Base-by-base conservation (phyloP, 1,284 basidiomycete species). In the Xerocomus cyaneibrunnescens region DNA sequence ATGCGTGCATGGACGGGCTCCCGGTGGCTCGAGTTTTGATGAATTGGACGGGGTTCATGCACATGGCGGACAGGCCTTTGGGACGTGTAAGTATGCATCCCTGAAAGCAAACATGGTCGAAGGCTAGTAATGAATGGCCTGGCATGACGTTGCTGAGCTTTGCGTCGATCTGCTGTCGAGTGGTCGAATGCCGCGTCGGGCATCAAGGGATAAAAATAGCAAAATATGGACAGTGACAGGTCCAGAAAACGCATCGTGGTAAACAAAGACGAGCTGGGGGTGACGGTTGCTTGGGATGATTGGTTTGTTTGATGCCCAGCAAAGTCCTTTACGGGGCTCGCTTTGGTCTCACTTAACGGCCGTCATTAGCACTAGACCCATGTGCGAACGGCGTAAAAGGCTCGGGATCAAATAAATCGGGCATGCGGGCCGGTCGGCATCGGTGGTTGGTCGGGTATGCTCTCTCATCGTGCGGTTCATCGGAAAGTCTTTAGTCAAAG, bases 381-480 rank as follows among this genome's bases (percentile, higher is more conserved):
- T 45, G 42, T 34, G 80, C 55, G 45, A 55, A 54, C 49, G 9
- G 62, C 64, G 38, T 57, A 64, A 68, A 66, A 23, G 47, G n/a
- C 63, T 54, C 66, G 17, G 25, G 17, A 19, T 51, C 37, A 32
- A 34, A 39, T 31, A 16, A 16, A 34, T 19, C 19, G 37, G 49
- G 13, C n/a, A 1, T 14, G 37, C 47, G 52, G 50, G 34, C 67
- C 66, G 60, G 52, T 48, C 56, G 54, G 60, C 58, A 57, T 66
- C 50, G 51, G 57, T 22, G 16, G 43, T 28, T 38, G 23, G 45
- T 44, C 30, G 48, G 39, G 38, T 36, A 25, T 40, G 27, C 27
- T 38, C 32, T 37, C 28, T 30, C 52, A 49, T 45, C 31, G 39
- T 47, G 39, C 17, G 35, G 17, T 36, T 30, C n/a, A 16, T 39